phyloP scores from a whole-genome alignment of 2,329 filamentous ascomycete species.

The Cryphonectria parasitica region DNA sequence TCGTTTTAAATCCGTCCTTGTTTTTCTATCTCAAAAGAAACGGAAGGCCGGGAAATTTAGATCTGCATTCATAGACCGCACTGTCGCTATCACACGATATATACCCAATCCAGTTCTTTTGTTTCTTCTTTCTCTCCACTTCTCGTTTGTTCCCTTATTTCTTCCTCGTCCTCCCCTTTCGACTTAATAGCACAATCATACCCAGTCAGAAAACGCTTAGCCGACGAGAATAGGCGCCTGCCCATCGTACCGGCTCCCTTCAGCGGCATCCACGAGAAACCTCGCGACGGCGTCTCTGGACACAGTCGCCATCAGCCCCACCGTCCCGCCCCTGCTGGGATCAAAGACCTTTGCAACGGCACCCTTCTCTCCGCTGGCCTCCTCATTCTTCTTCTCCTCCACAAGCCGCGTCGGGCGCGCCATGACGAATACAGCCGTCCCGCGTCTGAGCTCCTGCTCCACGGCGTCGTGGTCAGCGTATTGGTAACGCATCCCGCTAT shows the following conservation, averaged over 20 bases:
- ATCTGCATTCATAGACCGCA: constrained; percentile 1
- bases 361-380: not conserved
- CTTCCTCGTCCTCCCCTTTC: not conserved
- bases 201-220: not conserved
- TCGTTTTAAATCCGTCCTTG: no score
- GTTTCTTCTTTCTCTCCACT: not conserved
- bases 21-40: not conserved
- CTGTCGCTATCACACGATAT: constrained; percentile 16
- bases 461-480: constrained; percentile 53
- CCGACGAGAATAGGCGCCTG: constrained; percentile 16
- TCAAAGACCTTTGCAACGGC: constrained; percentile 1
- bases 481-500: constrained; percentile 50
- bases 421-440: constrained; percentile 1
- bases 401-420: constrained; percentile 21
- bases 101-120: constrained; percentile 5
- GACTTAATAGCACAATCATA: not conserved
- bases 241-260: constrained; percentile 40
- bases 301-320: constrained; percentile 39
- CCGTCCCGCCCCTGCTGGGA: constrained; percentile 39
- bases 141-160: not conserved
- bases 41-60: not conserved
- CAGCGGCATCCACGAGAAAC: constrained; percentile 44
- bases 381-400: constrained; percentile 1
- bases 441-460: constrained; percentile 43
- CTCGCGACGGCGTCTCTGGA: constrained; percentile 40